Evolutionary conservation across 768 basidiomycete genomes (phyloP), one percentile per base, ranked within the genome.

Genomic region (Boletellus ananas): DNA sequence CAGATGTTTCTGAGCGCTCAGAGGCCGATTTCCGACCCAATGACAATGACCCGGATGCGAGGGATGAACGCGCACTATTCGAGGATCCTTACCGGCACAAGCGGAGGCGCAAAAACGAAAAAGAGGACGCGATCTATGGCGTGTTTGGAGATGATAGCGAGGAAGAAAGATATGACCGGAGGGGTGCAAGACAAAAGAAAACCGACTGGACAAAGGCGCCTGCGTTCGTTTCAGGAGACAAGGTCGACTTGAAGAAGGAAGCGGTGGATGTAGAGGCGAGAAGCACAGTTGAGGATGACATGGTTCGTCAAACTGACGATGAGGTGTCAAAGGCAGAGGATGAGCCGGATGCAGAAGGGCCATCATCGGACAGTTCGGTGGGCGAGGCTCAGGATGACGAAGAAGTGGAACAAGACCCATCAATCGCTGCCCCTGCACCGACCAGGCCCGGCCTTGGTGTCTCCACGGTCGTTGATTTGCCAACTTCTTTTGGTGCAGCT

Each of bases 171-270:
- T 59, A 59, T 40, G 58, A 55, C 43, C 57, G 51, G 35, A 63
- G 61, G 48, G 56, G 58, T 8, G 53, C 63, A 37, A 68, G 56
- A 45, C 57, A 62, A 47, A 78, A 74, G 63, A 77, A 72, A 57
- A 77, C 70, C 16, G 79, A 88, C 65, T 89, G 87, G 81, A 77
- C 86, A 21, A 87, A 84, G 70, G 83, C 84, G 3, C 89, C 89
- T 12, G 78, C 84, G 1, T 92, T 91, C 61, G 80, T 88, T 12
- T 77, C 81, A 1, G 74, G 82, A 16, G 76, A 80, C 51, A 66
- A 70, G 54, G 66, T 70, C 36, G 67, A 74, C 23, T 51, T 67
- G 27, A 65, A 68, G 39, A 75, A 74, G 58, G 77, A 80, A 38
- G 67, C 72, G 18, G 60, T 65, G 2, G 73, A 77, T 55, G 69